Evolutionary conservation across 306 rosid genomes (phyloP), one percentile per base, ranked within the genome.

Genomic region (Glycine soja): DNA sequence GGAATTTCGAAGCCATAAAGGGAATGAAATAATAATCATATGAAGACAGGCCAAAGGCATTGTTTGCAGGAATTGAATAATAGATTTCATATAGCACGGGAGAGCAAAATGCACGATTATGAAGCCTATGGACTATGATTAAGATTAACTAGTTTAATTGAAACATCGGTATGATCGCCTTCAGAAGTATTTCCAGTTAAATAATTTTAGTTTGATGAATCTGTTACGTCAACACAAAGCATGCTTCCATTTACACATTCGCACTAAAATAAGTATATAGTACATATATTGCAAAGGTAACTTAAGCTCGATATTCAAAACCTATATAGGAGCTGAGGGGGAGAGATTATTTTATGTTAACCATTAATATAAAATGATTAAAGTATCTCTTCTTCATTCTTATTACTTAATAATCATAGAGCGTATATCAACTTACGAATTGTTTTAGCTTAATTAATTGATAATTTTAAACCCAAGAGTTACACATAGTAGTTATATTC

Each of bases 1-100:
- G 88, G 85, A 83, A 85, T 88, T 83, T 87, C 90, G 52, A 88
- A 87, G 90, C 88, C 88, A 38, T 14, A n/a, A 19, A 72, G 78
- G 42, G 71, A 47, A 84, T 56, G 81, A 40, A 86, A 79, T 42
- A 77, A 57, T 77, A 81, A 82, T 80, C 74, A 80, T 68, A 63
- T 19, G 76, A 16, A 84, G 47, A 74, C 74, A 51, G 85, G 76
- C 78, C 83, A 80, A 84, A 85, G 57, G 82, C 48, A 78, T 66
- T 70, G 45, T 56, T 67, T 80, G 75, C 66, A 75, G 71, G 66
- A 87, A 80, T 77, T 62, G 62, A 83, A 85, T 83, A 80, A 79
- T 80, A 69, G 69, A 32, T 2, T 78, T 81, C 50, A 63, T 61
- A 80, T 85, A 82, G 92, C 94, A 91, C 88, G 89, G 87, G 88